A percentile compares a stretch with the other conserved stretches of the same genome.
Conservation (phyloP, 1,284 basidiomycete genomes). For the Amylostereum chailletii region DNA sequence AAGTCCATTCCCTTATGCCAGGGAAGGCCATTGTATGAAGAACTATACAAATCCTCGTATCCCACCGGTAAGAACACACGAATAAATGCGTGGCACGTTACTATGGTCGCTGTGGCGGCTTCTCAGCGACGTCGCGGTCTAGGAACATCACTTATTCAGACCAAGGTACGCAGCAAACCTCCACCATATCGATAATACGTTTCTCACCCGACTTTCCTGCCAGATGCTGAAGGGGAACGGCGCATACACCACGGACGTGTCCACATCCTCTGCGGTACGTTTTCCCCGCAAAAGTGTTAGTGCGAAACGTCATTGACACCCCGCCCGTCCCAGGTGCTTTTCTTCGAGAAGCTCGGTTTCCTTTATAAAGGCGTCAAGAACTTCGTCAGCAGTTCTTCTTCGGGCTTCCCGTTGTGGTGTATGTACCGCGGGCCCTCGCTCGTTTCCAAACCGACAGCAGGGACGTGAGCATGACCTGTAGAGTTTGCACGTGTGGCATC, state of each 20-base stretch:
- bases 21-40: neutral
- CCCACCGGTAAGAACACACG: neutral
- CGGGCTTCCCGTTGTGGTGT: neutral
- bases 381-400: neutral
- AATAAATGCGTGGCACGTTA: neutral
- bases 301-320: neutral
- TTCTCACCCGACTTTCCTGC: no score
- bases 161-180: neutral
- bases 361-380: neutral
- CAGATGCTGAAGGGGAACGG: no score
- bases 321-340: neutral
- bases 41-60: neutral
- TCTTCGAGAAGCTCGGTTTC: neutral
- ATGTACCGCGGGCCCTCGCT: neutral
- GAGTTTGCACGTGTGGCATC: no score
- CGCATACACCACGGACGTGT: neutral
- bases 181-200: no score
- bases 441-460: no score
- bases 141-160: neutral
- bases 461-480: no score
- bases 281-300: neutral
- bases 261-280: neutral
- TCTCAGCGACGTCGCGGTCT: neutral
- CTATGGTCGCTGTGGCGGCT: neutral
- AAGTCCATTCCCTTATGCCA: neutral